Evolutionary conservation across 371 early-diverging fungal genomes (phyloP), one percentile per base, ranked within the genome.

Genomic region (Dichotomocladium elegans): DNA sequence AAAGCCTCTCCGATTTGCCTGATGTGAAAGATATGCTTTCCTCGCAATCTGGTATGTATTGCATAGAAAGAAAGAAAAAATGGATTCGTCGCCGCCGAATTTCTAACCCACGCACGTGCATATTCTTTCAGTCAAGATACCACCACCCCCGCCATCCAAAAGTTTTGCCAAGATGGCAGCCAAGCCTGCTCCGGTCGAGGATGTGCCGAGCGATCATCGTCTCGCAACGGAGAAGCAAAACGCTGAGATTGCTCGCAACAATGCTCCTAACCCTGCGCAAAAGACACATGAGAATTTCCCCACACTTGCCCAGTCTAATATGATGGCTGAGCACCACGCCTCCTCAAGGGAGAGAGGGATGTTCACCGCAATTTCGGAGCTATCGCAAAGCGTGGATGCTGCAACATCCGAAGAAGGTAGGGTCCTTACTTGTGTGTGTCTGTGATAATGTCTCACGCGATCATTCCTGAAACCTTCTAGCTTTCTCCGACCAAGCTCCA

Each of bases 121-220:
- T 22, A 21, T 22, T 34, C 12, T 14, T 51, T 7, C 28, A 50
- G 66, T 74, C n/a, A 59, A 64, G 37, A 57, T 71, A 3, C 66
- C 71, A 22, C 70, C 65, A 22, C 63, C 65, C 2, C 71, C 71
- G 25, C 43, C 66, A 3, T 41, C 66, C 14, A 55, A 66, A 28
- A 66, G 66, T 24, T 74, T 74, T 58, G 71, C 74, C 12, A 71
- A 68, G 41, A 50, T 66, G 5, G 74, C 71, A 30, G 64, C 74
- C 24, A 70, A 68, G 27, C 31, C 50, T 8, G 22, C 37, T 9
- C 28, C 26, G n/a, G 30, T 22, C 22, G 45, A 51, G 9, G 37
- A 57, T 8, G 22, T 33, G 22, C 17, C 42, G 2, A 60, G 57
- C 51, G 64, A 55, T 1, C 61, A 66, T 3, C 51, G 53, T 12